Conservation (phyloP, 108 stramenopile genomes). For the Pseudonitzschia multiseries region DNA sequence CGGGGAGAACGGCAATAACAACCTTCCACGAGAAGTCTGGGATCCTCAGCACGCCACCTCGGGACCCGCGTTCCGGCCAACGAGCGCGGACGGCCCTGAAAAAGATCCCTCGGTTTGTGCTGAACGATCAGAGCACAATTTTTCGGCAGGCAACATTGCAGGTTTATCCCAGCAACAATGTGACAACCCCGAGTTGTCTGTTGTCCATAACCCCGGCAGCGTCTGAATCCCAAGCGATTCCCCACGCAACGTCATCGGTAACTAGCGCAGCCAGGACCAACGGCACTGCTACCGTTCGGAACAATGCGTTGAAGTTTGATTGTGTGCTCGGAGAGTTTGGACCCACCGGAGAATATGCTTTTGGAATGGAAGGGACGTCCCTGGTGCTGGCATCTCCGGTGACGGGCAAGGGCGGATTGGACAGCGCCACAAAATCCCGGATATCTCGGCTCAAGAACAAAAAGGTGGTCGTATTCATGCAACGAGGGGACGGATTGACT, state of each 20-base stretch:
- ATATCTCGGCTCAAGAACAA: constrained; percentile 12
- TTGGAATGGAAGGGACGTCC: constrained; percentile 3
- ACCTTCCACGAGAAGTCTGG: constrained; percentile 34
- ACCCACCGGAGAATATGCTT: neutral
- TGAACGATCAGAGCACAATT: constrained; percentile 31
- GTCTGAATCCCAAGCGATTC: neutral
- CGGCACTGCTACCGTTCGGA: neutral
- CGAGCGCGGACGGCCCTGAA: constrained; percentile 32
- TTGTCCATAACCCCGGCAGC: neutral
- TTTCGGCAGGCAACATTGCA: constrained; percentile 40
- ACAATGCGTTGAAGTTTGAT: neutral
- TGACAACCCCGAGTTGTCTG: neutral
- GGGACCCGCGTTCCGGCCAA: constrained; percentile 27
- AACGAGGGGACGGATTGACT: constrained; percentile 76
- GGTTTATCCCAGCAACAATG: constrained; percentile 6
- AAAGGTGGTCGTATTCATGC: constrained; percentile 50
- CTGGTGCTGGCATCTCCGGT: constrained; percentile 34
- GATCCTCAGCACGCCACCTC: constrained; percentile 27
- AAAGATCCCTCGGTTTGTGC: constrained; percentile 31
- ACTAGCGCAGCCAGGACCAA: neutral
- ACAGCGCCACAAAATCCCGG: constrained; percentile 10
- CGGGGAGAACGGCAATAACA: neutral
- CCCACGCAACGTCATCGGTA: neutral
- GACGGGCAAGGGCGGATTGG: constrained; percentile 47
- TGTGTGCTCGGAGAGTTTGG: constrained; percentile 38